Evolutionary conservation across 768 basidiomycete species (phyloP), one percentile per base, ranked within the genome.

Genomic region (Suillus spraguei): DNA sequence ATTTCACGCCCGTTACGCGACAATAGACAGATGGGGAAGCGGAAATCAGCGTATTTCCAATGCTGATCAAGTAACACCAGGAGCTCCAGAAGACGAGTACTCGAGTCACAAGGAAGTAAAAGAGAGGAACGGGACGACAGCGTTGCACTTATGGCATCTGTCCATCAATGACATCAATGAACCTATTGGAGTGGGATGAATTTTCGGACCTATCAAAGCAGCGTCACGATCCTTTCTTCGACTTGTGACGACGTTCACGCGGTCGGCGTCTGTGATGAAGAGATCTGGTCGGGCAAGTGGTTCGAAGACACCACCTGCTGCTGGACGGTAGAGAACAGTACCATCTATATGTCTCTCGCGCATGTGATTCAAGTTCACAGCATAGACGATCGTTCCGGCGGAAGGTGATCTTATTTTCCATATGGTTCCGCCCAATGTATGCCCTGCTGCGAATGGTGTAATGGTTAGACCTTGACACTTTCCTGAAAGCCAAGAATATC

Each of bases 321-420:
- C 82, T 44, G 87, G 83, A 41, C 89, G 84, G 69, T 94, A 85
- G 42, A 97, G 84, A 2, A 97, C 90, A 1, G 96, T 96, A 41
- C 95, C 95, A 67, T 99, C 95, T 36, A 99, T 82, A 78, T 98
- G 97, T 41, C 96, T 87, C 73, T 99, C 97, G 60, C 87, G 86
- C 85, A 94, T 96, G 75, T 99, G 97, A 74, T 99, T 99, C 80
- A 98, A 82, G 68, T 95, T 87, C 20, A 98, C 93, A 10, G 95
- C 95, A 72, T 99, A 98, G 32, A 99, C 80, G 39, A 99, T 90
- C 4, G 97, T 98, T 4, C 96, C 97, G 13, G 94, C 93, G 0
- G 95, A 95, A 2, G 97, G 95, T 0, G 96, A 98, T n/a, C 97
- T 89, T 65, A 99, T 91, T 73, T 98, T 98, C 95, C 95, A 99